Evolutionary conservation across 1,139 yeast species (phyloP).

Genomic region (Yamadazyma buinensis): DNA sequence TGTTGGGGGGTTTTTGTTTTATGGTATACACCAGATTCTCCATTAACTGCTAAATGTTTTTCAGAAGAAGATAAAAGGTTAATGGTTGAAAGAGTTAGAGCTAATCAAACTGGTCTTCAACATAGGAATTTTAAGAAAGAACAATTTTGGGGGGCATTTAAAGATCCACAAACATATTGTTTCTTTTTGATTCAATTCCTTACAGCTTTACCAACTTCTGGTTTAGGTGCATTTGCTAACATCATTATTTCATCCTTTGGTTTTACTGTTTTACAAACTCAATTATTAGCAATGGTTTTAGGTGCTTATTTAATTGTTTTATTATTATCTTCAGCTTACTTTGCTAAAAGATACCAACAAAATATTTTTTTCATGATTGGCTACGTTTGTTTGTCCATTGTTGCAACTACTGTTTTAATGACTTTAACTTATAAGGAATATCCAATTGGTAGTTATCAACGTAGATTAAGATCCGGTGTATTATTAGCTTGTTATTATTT

Average conservation of each 20-base stretch:
- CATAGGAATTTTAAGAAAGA: slow-evolving; percentile 22
- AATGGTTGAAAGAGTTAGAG: slow-evolving; percentile 29
- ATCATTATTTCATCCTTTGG: slow-evolving; percentile 38
- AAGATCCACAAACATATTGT: slow-evolving; percentile 36
- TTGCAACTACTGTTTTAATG: slow-evolving; percentile 36
- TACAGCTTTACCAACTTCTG: slow-evolving; percentile 39
- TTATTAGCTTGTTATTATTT: slow-evolving; percentile 24
- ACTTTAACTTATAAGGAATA: slow-evolving; percentile 19
- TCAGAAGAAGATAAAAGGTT: slow-evolving; percentile 24
- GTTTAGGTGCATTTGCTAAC: slow-evolving; percentile 38
- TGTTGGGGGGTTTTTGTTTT: slow-evolving; percentile 28
- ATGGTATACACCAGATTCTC: slow-evolving; percentile 30
- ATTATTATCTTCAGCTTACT: slow-evolving; percentile 28
- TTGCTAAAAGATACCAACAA: slow-evolving; percentile 23
- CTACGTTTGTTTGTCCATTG: slow-evolving; percentile 29
- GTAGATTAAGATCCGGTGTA: slow-evolving; percentile 14
- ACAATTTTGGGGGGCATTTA: slow-evolving; percentile 27
- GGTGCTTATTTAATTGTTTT: slow-evolving; percentile 34
- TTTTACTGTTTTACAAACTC: slow-evolving; percentile 27
- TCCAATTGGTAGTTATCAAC: slow-evolving; percentile 17
- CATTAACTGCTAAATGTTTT: slow-evolving; percentile 28
- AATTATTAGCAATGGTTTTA: slow-evolving; percentile 37
- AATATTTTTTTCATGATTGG: slow-evolving; percentile 22
- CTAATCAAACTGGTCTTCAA: slow-evolving; percentile 33
- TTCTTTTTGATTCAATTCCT: slow-evolving; percentile 31